Percentiles rank a stretch among this genome's conserved stretches.
These are phyloP conservation scores for Irpex sp. DNA, from an alignment of 1,284 basidiomycete genomes.

Conservation along the genomic window DNA sequence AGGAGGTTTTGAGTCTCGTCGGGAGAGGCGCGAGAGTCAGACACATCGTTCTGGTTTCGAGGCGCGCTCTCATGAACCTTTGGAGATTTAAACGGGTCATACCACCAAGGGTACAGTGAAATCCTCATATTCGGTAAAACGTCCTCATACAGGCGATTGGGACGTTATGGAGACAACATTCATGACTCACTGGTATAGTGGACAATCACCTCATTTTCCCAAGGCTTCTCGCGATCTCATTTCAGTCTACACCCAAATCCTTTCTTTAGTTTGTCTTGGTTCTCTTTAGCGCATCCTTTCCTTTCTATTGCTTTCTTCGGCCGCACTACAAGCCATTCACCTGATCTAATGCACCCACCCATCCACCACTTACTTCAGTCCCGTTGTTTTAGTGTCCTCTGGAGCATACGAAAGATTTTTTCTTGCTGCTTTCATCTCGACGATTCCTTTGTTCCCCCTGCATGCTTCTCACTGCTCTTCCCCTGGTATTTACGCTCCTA, in stretches of 20 bases:
- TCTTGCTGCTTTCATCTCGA: conserved; percentile 9
- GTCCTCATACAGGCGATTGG: conserved; percentile 11
- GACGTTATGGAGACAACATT: conserved; percentile 7
- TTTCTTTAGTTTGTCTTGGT: conserved; percentile 8
- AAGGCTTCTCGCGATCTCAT: conserved; percentile 1
- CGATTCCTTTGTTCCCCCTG: conserved; percentile 11
- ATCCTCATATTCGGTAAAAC: conserved; percentile 2
- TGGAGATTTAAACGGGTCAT: conserved; percentile 61
- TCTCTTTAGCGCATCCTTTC: conserved; percentile 1
- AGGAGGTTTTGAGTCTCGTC: conserved; percentile 65
- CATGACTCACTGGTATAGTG: conserved; percentile 7
- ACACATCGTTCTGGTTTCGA: conserved; percentile 63
- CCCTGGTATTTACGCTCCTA: conserved; percentile 15
- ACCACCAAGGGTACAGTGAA: conserved; percentile 12
- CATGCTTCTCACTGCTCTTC: conserved; percentile 14
- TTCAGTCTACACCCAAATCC: conserved; percentile 9
- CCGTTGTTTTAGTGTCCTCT: conserved; percentile 19
- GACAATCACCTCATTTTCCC: conserved; percentile 2
- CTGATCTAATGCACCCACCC: conserved; percentile 11
- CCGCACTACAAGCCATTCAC: background rate
- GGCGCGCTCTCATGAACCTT: conserved; percentile 75
- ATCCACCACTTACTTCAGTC: conserved; percentile 11
- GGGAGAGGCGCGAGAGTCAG: conserved; percentile 61
- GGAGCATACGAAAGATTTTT: conserved; percentile 26
- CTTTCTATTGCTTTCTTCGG: conserved; percentile 6